Evolutionary conservation across 371 early-diverging fungal genomes (phyloP).

Genomic region (Mucor racemosus): DNA sequence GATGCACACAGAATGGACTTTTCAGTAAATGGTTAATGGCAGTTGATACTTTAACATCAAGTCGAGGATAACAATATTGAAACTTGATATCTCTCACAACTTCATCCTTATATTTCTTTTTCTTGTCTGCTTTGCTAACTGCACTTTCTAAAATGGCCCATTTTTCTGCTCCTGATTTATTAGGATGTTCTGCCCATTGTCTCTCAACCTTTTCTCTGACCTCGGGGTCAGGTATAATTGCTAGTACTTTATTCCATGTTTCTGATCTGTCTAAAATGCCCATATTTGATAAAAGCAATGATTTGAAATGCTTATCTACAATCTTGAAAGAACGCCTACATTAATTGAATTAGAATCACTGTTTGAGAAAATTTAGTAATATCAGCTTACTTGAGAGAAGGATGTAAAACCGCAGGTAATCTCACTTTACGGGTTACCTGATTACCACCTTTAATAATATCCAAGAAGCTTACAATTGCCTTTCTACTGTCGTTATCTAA

Average conservation of each 20-base stretch:
- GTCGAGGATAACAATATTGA: conserved; percentile 91
- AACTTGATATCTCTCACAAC: conserved; percentile 77
- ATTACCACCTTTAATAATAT: conserved; percentile 86
- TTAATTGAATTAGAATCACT: background rate
- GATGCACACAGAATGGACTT: conserved; percentile 99
- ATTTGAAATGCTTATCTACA: conserved; percentile 68
- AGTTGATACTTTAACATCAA: conserved; percentile 94
- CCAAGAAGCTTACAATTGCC: conserved; percentile 87
- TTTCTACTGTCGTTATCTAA: conserved; percentile 80
- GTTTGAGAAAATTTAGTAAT: background rate
- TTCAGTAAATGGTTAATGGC: conserved; percentile 97
- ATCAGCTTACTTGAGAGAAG: conserved; percentile 61
- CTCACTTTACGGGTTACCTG: conserved; percentile 73
- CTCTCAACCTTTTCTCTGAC: conserved; percentile 52
- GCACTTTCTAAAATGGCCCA: conserved; percentile 55
- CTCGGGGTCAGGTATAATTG: conserved; percentile 73
- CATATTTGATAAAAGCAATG: conserved; percentile 70
- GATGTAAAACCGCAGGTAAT: conserved; percentile 62
- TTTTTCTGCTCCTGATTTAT: conserved; percentile 53
- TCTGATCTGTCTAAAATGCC: conserved; percentile 68
- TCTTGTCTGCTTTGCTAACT: conserved; percentile 15
- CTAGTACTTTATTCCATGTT: conserved; percentile 75
- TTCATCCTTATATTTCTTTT: conserved; percentile 21
- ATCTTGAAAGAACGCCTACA: conserved; percentile 67
- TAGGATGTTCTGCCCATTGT: conserved; percentile 55